Base-by-base conservation (phyloP, 352 stramenopile genomes). In the Globisporangium paroecandrum region DNA sequence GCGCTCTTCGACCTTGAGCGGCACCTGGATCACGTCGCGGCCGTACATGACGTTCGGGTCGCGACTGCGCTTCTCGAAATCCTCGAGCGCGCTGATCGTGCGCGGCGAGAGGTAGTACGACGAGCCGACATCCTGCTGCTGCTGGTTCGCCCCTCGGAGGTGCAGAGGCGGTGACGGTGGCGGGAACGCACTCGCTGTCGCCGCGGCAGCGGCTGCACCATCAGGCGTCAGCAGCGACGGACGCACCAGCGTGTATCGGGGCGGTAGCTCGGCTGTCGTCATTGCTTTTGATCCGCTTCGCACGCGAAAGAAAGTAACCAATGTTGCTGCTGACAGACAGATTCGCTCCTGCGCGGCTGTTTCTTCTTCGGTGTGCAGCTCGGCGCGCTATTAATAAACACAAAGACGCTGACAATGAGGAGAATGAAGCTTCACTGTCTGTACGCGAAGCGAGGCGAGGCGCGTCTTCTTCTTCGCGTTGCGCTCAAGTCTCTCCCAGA, bases 1-100 rank as follows among this genome's bases (percentile, higher is more conserved):
- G 27, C 63, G 69, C 41, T 71, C 60, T 1, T 69, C 68, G 43
- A 79, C 68, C 63, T 84, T 82, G 36, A 93, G 74, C 49, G 85
- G 85, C 69, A 93, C 83, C 68, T 93, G 85, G 64, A 91, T 89
- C 64, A 91, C 77, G 68, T 91, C 86, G 56, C 74, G 81, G 5
- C 85, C 82, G 69, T 80, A 93, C 22, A 90, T 70, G 55, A 91
- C 75, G 72, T 74, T 76, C 36, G 66, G 65, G n/a, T 75, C 67
- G 20, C 58, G 57, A 18, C 27, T 51, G 4, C 60, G 62, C 18
- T 64, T 53, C 25, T 79, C 75, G 12, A 79, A 66, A 1, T 69
- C 61, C 12, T 76, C 71, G 3, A 81, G 66, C 24, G 70, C 69
- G 29, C 57, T 74, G 4, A 82, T 62, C 8, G 71, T 76, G 56